These are phyloP conservation scores for Keqinozyma sinolaborantium DNA, from an alignment of 1,139 yeast species.

Conservation along the genomic window DNA sequence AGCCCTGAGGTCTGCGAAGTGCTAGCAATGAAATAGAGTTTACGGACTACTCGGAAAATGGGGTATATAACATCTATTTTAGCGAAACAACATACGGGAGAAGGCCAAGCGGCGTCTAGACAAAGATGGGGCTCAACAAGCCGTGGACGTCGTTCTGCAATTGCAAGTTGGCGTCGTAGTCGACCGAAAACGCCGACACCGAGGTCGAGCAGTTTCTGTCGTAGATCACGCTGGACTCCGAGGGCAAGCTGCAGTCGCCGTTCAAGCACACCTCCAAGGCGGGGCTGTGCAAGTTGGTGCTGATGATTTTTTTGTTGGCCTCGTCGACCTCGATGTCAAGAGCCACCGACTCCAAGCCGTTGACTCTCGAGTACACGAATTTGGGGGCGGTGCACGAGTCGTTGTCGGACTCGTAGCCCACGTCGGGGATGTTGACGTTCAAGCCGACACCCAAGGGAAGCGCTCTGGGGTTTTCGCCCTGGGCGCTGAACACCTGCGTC, in stretches of 20 bases:
- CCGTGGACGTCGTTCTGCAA: slow-evolving; percentile 22
- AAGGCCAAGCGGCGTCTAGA: too few relatives aligned
- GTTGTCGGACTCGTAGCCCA: slow-evolving; percentile 26
- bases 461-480: slow-evolving; percentile 26
- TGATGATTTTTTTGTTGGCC: slow-evolving; percentile 21
- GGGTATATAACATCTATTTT: too few relatives aligned
- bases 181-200: slow-evolving; percentile 37
- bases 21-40: too few relatives aligned
- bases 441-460: slow-evolving; percentile 41
- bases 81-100: too few relatives aligned
- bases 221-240: slow-evolving; percentile 25
- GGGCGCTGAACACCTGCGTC: slow-evolving; percentile 25
- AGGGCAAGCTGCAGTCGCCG: slow-evolving; percentile 36
- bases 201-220: slow-evolving; percentile 27
- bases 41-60: too few relatives aligned
- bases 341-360: slow-evolving; percentile 28
- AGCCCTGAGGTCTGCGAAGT: too few relatives aligned
- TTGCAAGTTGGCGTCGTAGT: slow-evolving; percentile 35
- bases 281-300: slow-evolving; percentile 8
- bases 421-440: slow-evolving; percentile 40
- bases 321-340: slow-evolving; percentile 30
- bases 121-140: slow-evolving; percentile 20
- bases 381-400: slow-evolving; percentile 31
- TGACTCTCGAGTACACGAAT: slow-evolving; percentile 34
- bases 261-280: slow-evolving; percentile 24